phyloP scores from a whole-genome alignment of 331 rosid species.

The Malus hybrid region DNA sequence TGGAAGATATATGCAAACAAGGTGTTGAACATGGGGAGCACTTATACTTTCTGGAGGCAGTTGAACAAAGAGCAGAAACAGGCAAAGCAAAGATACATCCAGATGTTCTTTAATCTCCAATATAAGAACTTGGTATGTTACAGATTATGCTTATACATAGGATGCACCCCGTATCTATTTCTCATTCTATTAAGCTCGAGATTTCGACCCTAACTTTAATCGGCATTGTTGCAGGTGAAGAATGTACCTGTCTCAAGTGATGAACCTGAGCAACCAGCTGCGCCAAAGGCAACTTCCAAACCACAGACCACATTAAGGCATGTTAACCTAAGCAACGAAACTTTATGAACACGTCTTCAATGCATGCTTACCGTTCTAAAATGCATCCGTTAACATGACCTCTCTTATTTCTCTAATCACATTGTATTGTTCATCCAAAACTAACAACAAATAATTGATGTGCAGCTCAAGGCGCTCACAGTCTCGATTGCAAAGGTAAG shows the following conservation, averaged over 20 bases:
- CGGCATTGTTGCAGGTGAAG: slow-evolving; percentile 50
- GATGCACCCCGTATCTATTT: background rate
- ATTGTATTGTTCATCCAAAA: background rate
- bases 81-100: slow-evolving; percentile 78
- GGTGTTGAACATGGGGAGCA: slow-evolving; percentile 69
- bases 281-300: slow-evolving; percentile 26
- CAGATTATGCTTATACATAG: background rate
- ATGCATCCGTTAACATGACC: background rate
- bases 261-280: slow-evolving; percentile 33
- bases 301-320: slow-evolving; percentile 36
- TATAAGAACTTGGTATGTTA: slow-evolving; percentile 58
- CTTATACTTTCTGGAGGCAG: slow-evolving; percentile 68
- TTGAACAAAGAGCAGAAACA: slow-evolving; percentile 67
- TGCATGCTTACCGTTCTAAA: background rate
- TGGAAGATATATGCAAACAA: slow-evolving; percentile 91
- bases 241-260: slow-evolving; percentile 46
- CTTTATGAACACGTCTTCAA: background rate
- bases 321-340: slow-evolving; percentile 7
- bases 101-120: slow-evolving; percentile 59
- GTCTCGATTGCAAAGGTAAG: slow-evolving; percentile 58
- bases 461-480: slow-evolving; percentile 55
- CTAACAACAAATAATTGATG: background rate
- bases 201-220: background rate
- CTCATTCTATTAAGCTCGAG: background rate
- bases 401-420: background rate